Base-by-base conservation (phyloP, 495 filamentous ascomycete genomes). In the Durotheca rogersii region DNA sequence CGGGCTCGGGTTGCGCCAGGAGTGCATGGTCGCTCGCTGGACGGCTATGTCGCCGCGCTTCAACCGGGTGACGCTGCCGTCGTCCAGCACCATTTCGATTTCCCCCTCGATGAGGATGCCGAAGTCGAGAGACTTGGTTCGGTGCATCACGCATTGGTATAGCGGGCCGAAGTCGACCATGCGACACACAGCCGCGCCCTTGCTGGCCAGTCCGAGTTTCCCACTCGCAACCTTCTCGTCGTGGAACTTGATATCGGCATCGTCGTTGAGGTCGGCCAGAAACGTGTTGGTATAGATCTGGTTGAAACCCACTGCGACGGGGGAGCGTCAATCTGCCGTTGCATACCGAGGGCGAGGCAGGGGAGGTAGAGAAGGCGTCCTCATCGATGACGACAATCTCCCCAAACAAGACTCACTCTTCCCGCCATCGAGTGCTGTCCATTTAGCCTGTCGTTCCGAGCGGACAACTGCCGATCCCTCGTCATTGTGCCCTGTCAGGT, bases 31-130 rank as follows among this genome's bases (percentile, higher is more conserved):
- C 0, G 71, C 84, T 30, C 86, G 62, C 69, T 89, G 84, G 16
- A 88, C 75, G 4, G 72, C 71, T 5, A 84, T 67, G 57, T 90
- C 84, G 1, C 86, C 86, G 4, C 74, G 60, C 59, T 72, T 67
- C 76, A 90, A 67, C 3, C 65, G 53, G 40, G 71, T 64, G 41
- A 64, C 68, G 60, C 82, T 83, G 0, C 86, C 78, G 56, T 66
- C 54, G 56, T 89, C 86, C 6, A 90, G 65, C 5, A 78, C 63
- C 66, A 83, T 74, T 60, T 80, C 83, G n/a, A 86, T 62, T 57
- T 78, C 62, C 0, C 88, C 88, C 60, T 90, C 86, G n/a, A 93
- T 47, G 18, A 93, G 79, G 46, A 90, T 75, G 2, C 86, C 87
- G 41, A 87, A 90, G 53, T 92, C 88, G 3, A 93, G 66, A 11